Evolutionary conservation across 2,329 filamentous ascomycete species (phyloP).

Genomic region (Aspergillus aculeatus): DNA sequence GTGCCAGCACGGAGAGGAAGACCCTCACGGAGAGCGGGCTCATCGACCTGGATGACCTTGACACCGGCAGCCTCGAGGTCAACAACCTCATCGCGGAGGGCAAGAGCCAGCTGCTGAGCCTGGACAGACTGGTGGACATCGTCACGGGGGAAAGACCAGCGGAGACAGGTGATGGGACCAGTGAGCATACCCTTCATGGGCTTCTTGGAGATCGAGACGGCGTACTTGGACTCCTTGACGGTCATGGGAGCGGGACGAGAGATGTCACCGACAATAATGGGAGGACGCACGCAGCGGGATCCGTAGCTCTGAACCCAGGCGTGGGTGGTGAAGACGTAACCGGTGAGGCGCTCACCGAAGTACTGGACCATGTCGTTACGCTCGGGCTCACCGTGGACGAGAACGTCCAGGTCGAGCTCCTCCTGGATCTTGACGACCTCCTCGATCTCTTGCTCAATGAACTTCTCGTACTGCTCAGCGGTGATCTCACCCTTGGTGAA

Average conservation of each 20-base stretch:
- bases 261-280: conserved; percentile 98
- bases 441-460: conserved; percentile 98
- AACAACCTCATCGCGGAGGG: conserved; percentile 95
- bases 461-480: conserved; percentile 88
- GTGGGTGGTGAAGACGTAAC: conserved; percentile 98
- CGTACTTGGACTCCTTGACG: conserved; percentile 99
- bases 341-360: conserved; percentile 95
- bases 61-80: conserved; percentile 97
- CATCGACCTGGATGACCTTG: conserved; percentile 98
- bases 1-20: conserved; percentile 90
- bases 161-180: conserved; percentile 95
- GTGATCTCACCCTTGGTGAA: conserved; percentile 99
- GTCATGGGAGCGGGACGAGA: conserved; percentile 97
- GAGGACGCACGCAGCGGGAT: conserved; percentile 95
- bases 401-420: conserved; percentile 94
- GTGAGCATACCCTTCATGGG: conserved; percentile 99
- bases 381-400: conserved; percentile 98
- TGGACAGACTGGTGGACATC: conserved; percentile 99
- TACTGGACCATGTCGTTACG: conserved; percentile 99
- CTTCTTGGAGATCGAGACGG: conserved; percentile 92
- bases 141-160: conserved; percentile 99
- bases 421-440: conserved; percentile 96
- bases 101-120: conserved; percentile 96
- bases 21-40: conserved; percentile 98
- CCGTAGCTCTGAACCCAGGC: conserved; percentile 99